Conservation (phyloP, 768 basidiomycete species). For the Agrocybe chaxingu region DNA sequence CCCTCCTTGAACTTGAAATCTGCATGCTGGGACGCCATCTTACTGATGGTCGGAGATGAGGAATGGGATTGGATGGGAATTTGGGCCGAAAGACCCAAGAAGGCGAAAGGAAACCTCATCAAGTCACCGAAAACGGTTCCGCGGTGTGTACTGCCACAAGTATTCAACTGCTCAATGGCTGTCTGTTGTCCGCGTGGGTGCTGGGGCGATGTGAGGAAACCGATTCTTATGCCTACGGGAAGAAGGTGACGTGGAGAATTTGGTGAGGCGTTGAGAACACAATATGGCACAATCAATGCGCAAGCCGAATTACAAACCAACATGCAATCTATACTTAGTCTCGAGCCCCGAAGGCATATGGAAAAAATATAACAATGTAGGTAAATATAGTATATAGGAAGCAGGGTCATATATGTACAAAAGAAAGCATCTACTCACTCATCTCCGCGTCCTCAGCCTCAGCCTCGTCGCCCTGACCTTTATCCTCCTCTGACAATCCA, state of each 20-base stretch:
- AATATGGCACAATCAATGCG: neutral
- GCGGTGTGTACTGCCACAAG: no score
- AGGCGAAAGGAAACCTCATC: slow-evolving; percentile 54
- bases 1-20: slow-evolving; percentile 61
- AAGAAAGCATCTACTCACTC: slow-evolving; percentile 42
- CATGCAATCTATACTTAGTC: neutral
- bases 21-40: slow-evolving; percentile 20
- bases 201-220: neutral
- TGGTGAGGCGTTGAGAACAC: neutral
- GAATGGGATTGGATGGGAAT: slow-evolving; percentile 38
- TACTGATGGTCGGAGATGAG: slow-evolving; percentile 12
- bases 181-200: no score
- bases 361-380: slow-evolving; percentile 3
- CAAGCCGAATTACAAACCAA: neutral
- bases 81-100: slow-evolving; percentile 56
- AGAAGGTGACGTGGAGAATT: slow-evolving; percentile 1
- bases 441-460: slow-evolving; percentile 38
- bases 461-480: slow-evolving; percentile 31
- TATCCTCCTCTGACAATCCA: slow-evolving; percentile 34
- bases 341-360: neutral
- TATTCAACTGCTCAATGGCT: no score
- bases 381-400: slow-evolving; percentile 18
- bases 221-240: neutral
- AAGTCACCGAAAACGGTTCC: neutral
- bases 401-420: slow-evolving; percentile 8